These are phyloP conservation scores for Gyrodon lividus DNA, from an alignment of 768 basidiomycete species.

Conservation along the genomic window DNA sequence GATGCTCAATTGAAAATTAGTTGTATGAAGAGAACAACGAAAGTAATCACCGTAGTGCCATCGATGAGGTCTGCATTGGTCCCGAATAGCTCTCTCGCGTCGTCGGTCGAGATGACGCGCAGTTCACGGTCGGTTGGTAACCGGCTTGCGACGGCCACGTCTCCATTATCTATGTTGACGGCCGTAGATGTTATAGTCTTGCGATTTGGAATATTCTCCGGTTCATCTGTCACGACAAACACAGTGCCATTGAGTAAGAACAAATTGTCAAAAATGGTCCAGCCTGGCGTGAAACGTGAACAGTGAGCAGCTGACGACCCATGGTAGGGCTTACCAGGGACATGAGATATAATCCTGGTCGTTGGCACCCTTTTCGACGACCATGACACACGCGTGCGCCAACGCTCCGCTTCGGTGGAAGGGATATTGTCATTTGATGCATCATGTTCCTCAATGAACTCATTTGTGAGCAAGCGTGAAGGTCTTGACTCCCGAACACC, in stretches of 20 bases:
- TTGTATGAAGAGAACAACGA: not conserved
- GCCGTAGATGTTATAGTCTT: slow-evolving; percentile 72
- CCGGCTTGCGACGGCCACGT: slow-evolving; percentile 53
- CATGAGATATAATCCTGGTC: slow-evolving; percentile 73
- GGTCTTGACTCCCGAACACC: slow-evolving; percentile 3
- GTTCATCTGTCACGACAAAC: slow-evolving; percentile 77
- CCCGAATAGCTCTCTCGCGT: slow-evolving; percentile 72
- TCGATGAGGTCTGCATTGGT: slow-evolving; percentile 70
- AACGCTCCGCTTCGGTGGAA: slow-evolving; percentile 21
- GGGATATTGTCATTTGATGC: slow-evolving; percentile 9
- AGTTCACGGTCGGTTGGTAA: slow-evolving; percentile 80
- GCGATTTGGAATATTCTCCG: slow-evolving; percentile 61
- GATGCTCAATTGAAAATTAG: slow-evolving; percentile 4
- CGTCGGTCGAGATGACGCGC: slow-evolving; percentile 63
- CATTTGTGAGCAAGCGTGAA: slow-evolving; percentile 9
- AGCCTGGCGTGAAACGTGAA: slow-evolving; percentile 49
- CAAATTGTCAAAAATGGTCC: slow-evolving; percentile 85
- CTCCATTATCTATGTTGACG: slow-evolving; percentile 54
- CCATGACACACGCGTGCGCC: slow-evolving; percentile 42
- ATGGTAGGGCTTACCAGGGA: slow-evolving; percentile 50
- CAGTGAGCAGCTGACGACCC: not conserved
- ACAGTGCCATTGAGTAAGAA: slow-evolving; percentile 81
- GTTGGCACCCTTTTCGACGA: slow-evolving; percentile 40
- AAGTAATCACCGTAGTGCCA: slow-evolving; percentile 63
- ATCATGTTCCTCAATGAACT: slow-evolving; percentile 1